phyloP scores from a whole-genome alignment of 495 filamentous ascomycete species.

The Aspergillus panamensis region DNA sequence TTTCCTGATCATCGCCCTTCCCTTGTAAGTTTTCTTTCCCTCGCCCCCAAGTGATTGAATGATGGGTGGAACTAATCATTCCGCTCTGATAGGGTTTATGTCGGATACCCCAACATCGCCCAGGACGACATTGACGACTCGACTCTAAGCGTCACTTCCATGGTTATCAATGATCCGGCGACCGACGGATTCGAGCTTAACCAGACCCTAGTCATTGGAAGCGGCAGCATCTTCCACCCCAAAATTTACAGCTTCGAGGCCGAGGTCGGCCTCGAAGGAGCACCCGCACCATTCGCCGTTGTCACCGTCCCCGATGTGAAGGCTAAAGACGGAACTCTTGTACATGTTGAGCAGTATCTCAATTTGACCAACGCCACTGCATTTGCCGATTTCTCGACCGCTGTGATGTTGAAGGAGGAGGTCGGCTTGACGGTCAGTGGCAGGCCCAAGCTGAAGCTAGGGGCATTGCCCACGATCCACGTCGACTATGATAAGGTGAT shows the following conservation, averaged over 20 bases:
- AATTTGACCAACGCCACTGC: constrained; percentile 50
- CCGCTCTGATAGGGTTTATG: constrained; percentile 55
- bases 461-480: constrained; percentile 43
- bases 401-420: constrained; percentile 54
- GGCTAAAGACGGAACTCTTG: constrained; percentile 50
- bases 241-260: constrained; percentile 55
- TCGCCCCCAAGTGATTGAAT: background rate
- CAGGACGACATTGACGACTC: constrained; percentile 65
- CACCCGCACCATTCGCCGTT: constrained; percentile 50
- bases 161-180: constrained; percentile 57
- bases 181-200: constrained; percentile 54
- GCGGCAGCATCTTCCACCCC: constrained; percentile 49
- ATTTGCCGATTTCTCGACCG: constrained; percentile 54
- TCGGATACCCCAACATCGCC: constrained; percentile 69
- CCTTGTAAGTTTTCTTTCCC: constrained; percentile 55
- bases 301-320: constrained; percentile 54
- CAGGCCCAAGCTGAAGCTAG: constrained; percentile 50
- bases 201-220: constrained; percentile 47
- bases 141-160: constrained; percentile 53
- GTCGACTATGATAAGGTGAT: constrained; percentile 56
- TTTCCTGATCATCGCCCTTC: constrained; percentile 58
- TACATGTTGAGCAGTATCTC: constrained; percentile 53
- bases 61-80: background rate
- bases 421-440: constrained; percentile 58
- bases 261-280: constrained; percentile 50